phyloP scores from a whole-genome alignment of 306 rosid species.

The Hippophae gyantsensis region DNA sequence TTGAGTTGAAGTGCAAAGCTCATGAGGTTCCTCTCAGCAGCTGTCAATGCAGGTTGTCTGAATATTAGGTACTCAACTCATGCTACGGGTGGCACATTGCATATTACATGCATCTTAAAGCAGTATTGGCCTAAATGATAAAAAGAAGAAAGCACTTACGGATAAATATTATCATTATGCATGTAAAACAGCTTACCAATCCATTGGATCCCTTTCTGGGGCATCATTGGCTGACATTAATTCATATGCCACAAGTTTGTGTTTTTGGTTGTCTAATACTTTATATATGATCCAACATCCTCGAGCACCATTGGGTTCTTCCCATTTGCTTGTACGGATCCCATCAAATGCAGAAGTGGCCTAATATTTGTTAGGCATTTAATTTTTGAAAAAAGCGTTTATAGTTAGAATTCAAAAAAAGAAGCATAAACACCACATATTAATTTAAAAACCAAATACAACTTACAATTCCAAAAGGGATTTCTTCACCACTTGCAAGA shows the following conservation, averaged over 20 bases:
- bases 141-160: too few species aligned
- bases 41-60: too few species aligned
- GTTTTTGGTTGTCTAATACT: conserved; percentile 39
- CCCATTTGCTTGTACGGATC: conserved; percentile 64
- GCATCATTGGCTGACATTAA: conserved; percentile 91
- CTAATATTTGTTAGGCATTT: conserved; percentile 35
- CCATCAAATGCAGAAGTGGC: conserved; percentile 90
- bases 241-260: conserved; percentile 79
- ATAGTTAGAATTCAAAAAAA: conserved; percentile 8
- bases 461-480: conserved; percentile 93
- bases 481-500: conserved; percentile 79
- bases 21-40: too few species aligned
- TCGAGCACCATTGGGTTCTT: conserved; percentile 86
- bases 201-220: conserved; percentile 96
- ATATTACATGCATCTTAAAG: too few species aligned
- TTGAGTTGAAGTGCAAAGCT: too few species aligned
- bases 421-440: conserved; percentile 8
- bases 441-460: conserved; percentile 20
- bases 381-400: conserved; percentile 14
- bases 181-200: conserved; percentile 41
- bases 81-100: too few species aligned
- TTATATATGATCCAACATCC: conserved; percentile 78
- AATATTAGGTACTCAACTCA: too few species aligned
- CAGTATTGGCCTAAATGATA: too few species aligned
- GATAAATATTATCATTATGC: not conserved